These are phyloP conservation scores for Pseudozyma pruni DNA, from an alignment of 1,284 basidiomycete genomes.

Conservation along the genomic window DNA sequence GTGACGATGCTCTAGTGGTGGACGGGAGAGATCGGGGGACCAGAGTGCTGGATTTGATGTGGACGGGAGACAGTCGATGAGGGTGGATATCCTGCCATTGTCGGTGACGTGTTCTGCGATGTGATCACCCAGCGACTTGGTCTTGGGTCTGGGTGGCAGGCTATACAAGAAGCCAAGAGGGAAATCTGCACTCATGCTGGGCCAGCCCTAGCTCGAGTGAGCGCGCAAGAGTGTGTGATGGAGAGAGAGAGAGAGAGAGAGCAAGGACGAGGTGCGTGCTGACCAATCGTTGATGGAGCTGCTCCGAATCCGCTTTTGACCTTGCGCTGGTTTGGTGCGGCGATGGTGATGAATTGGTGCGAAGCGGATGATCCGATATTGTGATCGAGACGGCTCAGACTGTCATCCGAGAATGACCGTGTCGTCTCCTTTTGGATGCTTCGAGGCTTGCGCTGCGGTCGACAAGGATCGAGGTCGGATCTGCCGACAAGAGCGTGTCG, in stretches of 20 bases:
- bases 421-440: neutral
- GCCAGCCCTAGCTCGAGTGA: conserved; percentile 34
- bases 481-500: neutral
- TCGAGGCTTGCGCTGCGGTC: neutral
- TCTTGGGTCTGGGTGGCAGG: conserved; percentile 53
- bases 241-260: neutral
- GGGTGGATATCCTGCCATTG: conserved; percentile 58
- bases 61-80: conserved; percentile 63
- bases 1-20: conserved; percentile 63
- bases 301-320: too few relatives aligned
- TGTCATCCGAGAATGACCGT: neutral
- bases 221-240: conserved; percentile 11
- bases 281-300: neutral
- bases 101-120: conserved; percentile 65
- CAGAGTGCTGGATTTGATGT: conserved; percentile 64
- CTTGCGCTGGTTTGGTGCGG: too few relatives aligned
- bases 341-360: too few relatives aligned
- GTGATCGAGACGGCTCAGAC: neutral
- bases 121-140: conserved; percentile 63
- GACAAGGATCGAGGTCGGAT: neutral
- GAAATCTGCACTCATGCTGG: conserved; percentile 58
- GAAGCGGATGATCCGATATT: too few relatives aligned
- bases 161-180: conserved; percentile 63
- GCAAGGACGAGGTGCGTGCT: neutral
- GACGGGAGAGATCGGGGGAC: conserved; percentile 63